Percentiles rank a stretch among this genome's conserved stretches.
phyloP scores from a whole-genome alignment of 2,329 filamentous ascomycete genomes.

The Stachybotrys echinatus region DNA sequence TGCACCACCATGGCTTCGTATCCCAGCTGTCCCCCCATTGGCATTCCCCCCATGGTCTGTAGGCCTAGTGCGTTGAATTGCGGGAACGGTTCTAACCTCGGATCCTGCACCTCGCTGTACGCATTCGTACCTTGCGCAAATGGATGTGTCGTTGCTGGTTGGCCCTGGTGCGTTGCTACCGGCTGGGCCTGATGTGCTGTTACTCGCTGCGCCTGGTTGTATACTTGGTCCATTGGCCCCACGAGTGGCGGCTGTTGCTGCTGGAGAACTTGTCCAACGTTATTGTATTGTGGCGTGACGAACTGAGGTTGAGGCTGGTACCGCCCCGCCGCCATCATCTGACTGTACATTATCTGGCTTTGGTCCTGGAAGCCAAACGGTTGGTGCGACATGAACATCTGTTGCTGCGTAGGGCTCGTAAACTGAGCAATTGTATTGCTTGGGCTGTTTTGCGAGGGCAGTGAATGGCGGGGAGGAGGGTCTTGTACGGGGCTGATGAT shows the following conservation, averaged over 20 bases:
- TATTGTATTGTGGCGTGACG: constrained; percentile 19
- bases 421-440: neutral
- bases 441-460: constrained; percentile 15
- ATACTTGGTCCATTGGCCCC: constrained; percentile 16
- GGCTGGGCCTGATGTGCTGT: constrained; percentile 12
- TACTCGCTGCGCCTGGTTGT: constrained; percentile 15
- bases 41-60: constrained; percentile 16
- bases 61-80: constrained; percentile 26
- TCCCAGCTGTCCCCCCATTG: constrained; percentile 20
- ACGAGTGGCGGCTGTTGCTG: constrained; percentile 15
- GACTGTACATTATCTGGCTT: constrained; percentile 14
- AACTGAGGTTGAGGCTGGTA: constrained; percentile 18
- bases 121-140: constrained; percentile 15
- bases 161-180: too few relatives aligned
- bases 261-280: constrained; percentile 16
- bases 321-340: constrained; percentile 18
- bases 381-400: constrained; percentile 11
- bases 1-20: constrained; percentile 26
- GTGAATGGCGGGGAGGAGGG: constrained; percentile 33
- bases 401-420: constrained; percentile 1
- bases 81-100: constrained; percentile 23
- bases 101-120: constrained; percentile 18
- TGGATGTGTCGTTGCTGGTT: constrained; percentile 13
- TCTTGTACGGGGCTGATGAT: constrained; percentile 65
- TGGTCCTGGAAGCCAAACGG: constrained; percentile 11